Conservation (phyloP, 495 filamentous ascomycete species). For the Apodospora peruviana region DNA sequence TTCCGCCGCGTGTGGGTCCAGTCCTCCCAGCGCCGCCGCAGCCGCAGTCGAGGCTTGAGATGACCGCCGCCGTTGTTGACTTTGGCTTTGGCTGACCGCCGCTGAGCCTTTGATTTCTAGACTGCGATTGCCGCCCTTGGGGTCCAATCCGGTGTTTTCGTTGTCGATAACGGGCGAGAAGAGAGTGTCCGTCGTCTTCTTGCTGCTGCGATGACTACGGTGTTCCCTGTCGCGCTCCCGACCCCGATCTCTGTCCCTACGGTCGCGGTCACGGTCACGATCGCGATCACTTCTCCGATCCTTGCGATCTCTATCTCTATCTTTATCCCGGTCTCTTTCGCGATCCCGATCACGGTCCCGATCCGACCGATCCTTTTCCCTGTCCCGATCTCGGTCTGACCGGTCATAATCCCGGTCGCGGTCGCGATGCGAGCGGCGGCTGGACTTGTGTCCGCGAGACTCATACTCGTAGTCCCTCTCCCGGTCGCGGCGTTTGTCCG, state of each 20-base stretch:
- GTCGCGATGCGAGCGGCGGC: slow-evolving; percentile 42
- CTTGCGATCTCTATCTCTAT: slow-evolving; percentile 26
- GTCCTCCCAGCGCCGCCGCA: slow-evolving; percentile 29
- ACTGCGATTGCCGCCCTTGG: slow-evolving; percentile 28
- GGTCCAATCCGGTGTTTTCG: slow-evolving; percentile 36
- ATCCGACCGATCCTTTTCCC: slow-evolving; percentile 41
- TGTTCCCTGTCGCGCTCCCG: slow-evolving; percentile 42
- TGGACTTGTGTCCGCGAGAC: slow-evolving; percentile 30
- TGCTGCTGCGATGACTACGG: slow-evolving; percentile 47
- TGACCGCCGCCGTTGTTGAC: slow-evolving; percentile 24
- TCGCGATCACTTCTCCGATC: slow-evolving; percentile 35
- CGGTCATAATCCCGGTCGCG: slow-evolving; percentile 38
- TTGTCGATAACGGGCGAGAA: slow-evolving; percentile 3
- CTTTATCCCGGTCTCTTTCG: slow-evolving; percentile 32
- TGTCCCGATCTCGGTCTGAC: slow-evolving; percentile 37
- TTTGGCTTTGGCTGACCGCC: slow-evolving; percentile 14
- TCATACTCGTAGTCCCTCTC: slow-evolving; percentile 29
- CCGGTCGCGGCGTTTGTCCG: slow-evolving; percentile 34
- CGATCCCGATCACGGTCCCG: slow-evolving; percentile 43
- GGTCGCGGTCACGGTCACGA: slow-evolving; percentile 42
- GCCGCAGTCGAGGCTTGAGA: slow-evolving; percentile 34
- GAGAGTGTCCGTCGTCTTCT: slow-evolving; percentile 19
- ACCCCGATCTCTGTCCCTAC: slow-evolving; percentile 41
- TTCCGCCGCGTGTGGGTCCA: slow-evolving; percentile 73
- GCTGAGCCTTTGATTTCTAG: slow-evolving; percentile 31